Evolutionary conservation across 1,284 basidiomycete genomes (phyloP).

Genomic region (Trametes versicolor): DNA sequence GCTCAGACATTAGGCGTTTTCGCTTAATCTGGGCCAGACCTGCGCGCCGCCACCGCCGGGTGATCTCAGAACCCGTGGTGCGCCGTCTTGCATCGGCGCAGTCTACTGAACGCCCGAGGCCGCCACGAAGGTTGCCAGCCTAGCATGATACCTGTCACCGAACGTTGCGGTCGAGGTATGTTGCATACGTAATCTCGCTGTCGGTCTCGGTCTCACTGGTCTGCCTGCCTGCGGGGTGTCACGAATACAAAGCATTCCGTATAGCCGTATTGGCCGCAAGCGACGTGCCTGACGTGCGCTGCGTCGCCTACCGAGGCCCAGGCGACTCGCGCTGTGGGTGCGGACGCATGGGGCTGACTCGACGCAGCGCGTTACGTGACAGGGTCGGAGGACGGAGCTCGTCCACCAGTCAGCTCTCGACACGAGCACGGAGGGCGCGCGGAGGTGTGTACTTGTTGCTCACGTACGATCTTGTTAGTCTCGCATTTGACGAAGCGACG

Average conservation of each 20-base stretch:
- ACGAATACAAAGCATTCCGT: not conserved
- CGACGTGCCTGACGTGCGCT: conserved; percentile 7
- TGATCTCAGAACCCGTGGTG: not conserved
- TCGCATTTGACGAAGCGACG: not conserved
- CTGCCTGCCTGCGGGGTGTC: not conserved
- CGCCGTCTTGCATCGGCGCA: not conserved
- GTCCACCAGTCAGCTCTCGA: conserved; percentile 7
- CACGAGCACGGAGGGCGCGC: not conserved
- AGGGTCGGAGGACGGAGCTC: not conserved
- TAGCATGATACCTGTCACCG: not conserved
- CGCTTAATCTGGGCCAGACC: conserved; percentile 5
- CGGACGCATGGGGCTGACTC: not conserved
- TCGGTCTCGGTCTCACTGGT: not conserved
- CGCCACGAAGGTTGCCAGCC: not conserved
- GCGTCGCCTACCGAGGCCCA: not conserved
- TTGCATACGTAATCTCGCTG: not conserved
- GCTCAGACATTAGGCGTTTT: conserved; percentile 9
- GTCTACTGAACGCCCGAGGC: conserved; percentile 5
- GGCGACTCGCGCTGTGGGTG: not conserved
- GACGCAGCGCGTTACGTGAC: conserved; percentile 1
- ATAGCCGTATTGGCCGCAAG: not conserved
- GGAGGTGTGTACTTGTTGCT: not conserved
- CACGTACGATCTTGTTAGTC: not conserved
- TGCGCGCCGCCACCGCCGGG: not conserved
- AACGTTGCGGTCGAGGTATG: conserved; percentile 1